Base-by-base conservation (phyloP, 768 basidiomycete species). In the Gyrodon lividus region DNA sequence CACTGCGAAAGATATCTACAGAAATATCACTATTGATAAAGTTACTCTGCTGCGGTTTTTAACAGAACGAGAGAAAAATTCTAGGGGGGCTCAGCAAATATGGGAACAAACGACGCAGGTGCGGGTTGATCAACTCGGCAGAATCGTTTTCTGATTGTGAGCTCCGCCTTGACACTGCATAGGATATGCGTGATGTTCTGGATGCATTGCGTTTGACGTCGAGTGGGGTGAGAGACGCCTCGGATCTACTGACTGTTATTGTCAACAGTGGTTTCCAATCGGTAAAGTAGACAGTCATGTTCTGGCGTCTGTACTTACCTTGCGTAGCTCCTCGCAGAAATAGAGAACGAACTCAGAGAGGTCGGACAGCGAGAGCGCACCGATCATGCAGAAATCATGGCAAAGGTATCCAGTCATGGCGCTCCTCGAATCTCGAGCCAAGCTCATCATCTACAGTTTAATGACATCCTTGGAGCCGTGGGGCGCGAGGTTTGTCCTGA, bases 1-100 rank as follows among this genome's bases (percentile, higher is more conserved):
- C 51, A 71, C 72, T 16, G 87, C 88, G 6, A 79, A 77, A 56
- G 79, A 84, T 43, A 75, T 87, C 19, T 89, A 89, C 70, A 74
- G 68, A 44, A 89, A 89, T 52, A 75, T 77, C 13, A 87, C 84
- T 0, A 46, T 77, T 14, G 84, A 87, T 51, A 82, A 84, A 54
- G 61, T 78, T 14, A 62, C 69, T 19, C 56, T 88, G 10, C 57
- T 88, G 16, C 73, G 71, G 14, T 67, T 75, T 54, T 52, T 88
- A 4, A 55, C 68, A 16, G 62, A 70, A 4, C 74, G 78, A 33
- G 83, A 85, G 63, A 70, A 72, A 38, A 51, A 35, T 1, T 57
- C 70, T 19, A 62, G 63, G 44, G 46, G 59, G 13, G 59, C 58
- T 26, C 59, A 71, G 24, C 59, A 63, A 9, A 48, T 59, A 26